phyloP scores from a whole-genome alignment of 306 rosid genomes.

The Corylus americana region DNA sequence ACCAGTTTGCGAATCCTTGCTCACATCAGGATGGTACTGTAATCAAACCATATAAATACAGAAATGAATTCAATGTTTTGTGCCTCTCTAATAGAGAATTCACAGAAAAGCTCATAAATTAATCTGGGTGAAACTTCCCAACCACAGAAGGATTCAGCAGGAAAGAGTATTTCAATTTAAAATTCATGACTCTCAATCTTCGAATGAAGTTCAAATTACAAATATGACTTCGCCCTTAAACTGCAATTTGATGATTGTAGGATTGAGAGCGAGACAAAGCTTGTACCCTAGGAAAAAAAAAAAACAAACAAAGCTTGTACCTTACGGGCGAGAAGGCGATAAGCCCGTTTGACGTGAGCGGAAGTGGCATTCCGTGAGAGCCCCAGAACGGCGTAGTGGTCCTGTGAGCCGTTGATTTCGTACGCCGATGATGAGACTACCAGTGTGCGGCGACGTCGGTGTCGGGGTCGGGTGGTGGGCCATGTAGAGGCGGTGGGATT shows the following conservation, averaged over 20 bases:
- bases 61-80: background rate
- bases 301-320: slow-evolving; percentile 23
- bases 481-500: slow-evolving; percentile 29
- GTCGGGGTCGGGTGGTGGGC: slow-evolving; percentile 12
- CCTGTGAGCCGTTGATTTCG: slow-evolving; percentile 44
- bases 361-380: slow-evolving; percentile 54
- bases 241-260: background rate
- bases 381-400: slow-evolving; percentile 70
- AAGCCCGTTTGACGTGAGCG: slow-evolving; percentile 76
- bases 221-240: too few species aligned
- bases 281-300: slow-evolving; percentile 29
- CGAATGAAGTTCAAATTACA: too few species aligned
- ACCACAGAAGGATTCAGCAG: background rate
- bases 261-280: background rate
- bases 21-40: slow-evolving; percentile 95
- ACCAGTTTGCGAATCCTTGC: slow-evolving; percentile 71
- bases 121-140: slow-evolving; percentile 1
- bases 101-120: background rate
- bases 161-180: too few species aligned
- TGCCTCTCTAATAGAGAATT: background rate
- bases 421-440: slow-evolving; percentile 35
- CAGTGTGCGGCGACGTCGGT: slow-evolving; percentile 30
- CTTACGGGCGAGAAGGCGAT: slow-evolving; percentile 94
- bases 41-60: slow-evolving; percentile 23
- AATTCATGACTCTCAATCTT: too few species aligned